Base-by-base conservation (phyloP, 1,284 basidiomycete genomes). In the Phaffia rhodozyma region DNA sequence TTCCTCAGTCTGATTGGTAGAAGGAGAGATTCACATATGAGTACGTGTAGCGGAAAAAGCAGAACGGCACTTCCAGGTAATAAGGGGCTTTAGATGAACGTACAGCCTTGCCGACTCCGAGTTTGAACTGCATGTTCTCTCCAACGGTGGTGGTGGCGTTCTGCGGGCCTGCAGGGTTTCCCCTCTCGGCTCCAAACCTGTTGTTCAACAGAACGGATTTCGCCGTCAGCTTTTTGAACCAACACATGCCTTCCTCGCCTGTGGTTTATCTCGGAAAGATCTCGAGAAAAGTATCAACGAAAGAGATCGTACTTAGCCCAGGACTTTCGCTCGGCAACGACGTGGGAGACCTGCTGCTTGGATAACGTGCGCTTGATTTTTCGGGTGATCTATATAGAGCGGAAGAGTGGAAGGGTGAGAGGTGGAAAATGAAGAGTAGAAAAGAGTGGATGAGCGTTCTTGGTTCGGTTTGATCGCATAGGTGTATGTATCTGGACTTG, bases 131-230 rank as follows among this genome's bases (percentile, higher is more conserved):
- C 34, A 98, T 84, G 69, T 86, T 88, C 79, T 98, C 96, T 62
- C 89, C 94, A 51, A 98, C 87, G 1, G 93, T 96, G 3, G 96
- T 99, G 4, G 96, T 98, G 27, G 91, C 88, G 53, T 86, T 81
- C 79, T 97, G 90, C 13, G 93, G 94, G 6, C 96, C 96, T 5
- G 88, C 77, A 59, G 87, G 83, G 72, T 85, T 90, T 52, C 89
- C 89, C 76, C 85, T 87, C 77, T 99, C 96, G 70, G 83, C 80
- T 3, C 94, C 94, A 74, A 99, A 99, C 72, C 75, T 78, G 65
- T 1, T 54, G 32, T 47, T 11, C n/a, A 38, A 32, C 16, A 7
- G 16, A 16, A 43, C 7, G 16, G 16, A 16, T 11, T 43, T 43
- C 13, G 38, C 38, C 38, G 5, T 43, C 38, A 43, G 38, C 38